Percentiles rank a stretch among this genome's conserved stretches.
These are phyloP conservation scores for Penicillium steckii DNA, from an alignment of 495 filamentous ascomycete species.

Conservation along the genomic window DNA sequence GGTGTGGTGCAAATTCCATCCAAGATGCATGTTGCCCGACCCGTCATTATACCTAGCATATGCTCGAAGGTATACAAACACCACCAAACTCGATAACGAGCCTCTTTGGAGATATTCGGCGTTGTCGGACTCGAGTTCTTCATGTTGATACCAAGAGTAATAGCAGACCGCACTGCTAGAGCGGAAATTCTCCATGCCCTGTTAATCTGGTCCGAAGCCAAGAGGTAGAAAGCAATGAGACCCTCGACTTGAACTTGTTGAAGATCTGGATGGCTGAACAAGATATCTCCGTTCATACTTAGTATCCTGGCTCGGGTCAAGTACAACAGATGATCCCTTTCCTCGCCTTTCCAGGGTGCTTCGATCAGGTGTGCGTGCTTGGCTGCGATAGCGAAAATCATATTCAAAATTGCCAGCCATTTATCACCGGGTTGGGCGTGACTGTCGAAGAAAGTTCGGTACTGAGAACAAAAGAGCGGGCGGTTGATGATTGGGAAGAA, in stretches of 20 bases:
- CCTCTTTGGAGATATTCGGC: slow-evolving; percentile 56
- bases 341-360: slow-evolving; percentile 47
- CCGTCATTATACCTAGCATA: slow-evolving; percentile 60
- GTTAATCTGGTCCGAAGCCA: slow-evolving; percentile 63
- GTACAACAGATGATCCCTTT: slow-evolving; percentile 51
- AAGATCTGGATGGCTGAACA: slow-evolving; percentile 60
- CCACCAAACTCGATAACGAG: slow-evolving; percentile 66
- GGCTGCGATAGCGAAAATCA: slow-evolving; percentile 65
- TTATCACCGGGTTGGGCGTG: slow-evolving; percentile 44
- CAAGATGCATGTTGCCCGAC: slow-evolving; percentile 60
- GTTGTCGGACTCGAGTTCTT: slow-evolving; percentile 55
- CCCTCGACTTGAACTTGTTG: slow-evolving; percentile 61
- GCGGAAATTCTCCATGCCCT: slow-evolving; percentile 66
- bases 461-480: slow-evolving; percentile 44
- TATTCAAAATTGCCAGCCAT: slow-evolving; percentile 63
- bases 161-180: slow-evolving; percentile 58
- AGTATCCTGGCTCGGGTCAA: slow-evolving; percentile 55
- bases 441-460: slow-evolving; percentile 42
- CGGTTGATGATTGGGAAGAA: slow-evolving; percentile 61
- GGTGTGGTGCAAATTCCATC: slow-evolving; percentile 59
- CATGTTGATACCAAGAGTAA: slow-evolving; percentile 63
- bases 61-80: slow-evolving; percentile 62
- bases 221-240: slow-evolving; percentile 60
- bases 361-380: slow-evolving; percentile 55
- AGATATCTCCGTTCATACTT: slow-evolving; percentile 50